Evolutionary conservation across 768 basidiomycete species (phyloP).

Genomic region (Amanita brunnescens): DNA sequence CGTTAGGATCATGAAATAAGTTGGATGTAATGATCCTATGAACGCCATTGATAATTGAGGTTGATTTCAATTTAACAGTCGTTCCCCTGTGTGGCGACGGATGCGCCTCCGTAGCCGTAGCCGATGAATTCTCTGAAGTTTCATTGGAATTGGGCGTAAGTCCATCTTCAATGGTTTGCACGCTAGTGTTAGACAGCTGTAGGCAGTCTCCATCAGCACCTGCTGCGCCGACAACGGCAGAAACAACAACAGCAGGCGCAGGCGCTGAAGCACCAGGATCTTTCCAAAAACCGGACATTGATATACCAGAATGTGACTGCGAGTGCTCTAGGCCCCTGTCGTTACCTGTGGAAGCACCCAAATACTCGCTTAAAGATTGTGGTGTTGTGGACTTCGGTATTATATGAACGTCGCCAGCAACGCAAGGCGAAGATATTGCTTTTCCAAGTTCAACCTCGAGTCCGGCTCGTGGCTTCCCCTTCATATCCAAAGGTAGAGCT

Average conservation of each 20-base stretch:
- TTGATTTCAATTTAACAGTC: conserved; percentile 15
- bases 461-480: conserved; percentile 24
- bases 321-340: conserved; percentile 18
- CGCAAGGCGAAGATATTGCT: conserved; percentile 29
- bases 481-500: conserved; percentile 6
- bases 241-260: conserved; percentile 46
- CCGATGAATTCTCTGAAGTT: conserved; percentile 31
- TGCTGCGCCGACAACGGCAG: conserved; percentile 37
- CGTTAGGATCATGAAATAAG: conserved; percentile 12
- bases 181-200: conserved; percentile 19
- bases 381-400: neutral
- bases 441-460: conserved; percentile 23
- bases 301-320: conserved; percentile 29
- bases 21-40: conserved; percentile 18
- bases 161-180: neutral
- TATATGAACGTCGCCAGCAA: conserved; percentile 15
- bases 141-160: neutral
- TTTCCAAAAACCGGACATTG: conserved; percentile 37
- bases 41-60: conserved; percentile 18
- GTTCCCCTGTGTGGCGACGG: conserved; percentile 35
- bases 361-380: neutral
- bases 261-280: conserved; percentile 43
- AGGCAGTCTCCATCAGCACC: conserved; percentile 33
- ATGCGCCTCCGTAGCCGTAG: conserved; percentile 28
- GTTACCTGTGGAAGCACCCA: neutral